phyloP scores from a whole-genome alignment of 805 yeast species.

The Wickerhamomyces bisporus region DNA sequence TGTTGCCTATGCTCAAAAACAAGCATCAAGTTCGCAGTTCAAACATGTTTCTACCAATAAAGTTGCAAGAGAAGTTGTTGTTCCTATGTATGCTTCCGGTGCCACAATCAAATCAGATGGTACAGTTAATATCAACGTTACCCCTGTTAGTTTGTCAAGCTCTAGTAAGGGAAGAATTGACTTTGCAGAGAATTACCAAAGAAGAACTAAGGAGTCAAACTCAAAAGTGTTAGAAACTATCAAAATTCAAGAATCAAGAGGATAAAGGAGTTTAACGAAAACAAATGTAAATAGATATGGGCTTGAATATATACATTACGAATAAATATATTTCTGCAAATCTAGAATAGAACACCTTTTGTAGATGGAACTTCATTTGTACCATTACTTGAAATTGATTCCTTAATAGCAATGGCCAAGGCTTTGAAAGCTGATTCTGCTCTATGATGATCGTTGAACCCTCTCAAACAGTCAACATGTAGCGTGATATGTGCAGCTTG shows the following conservation, averaged over 20 bases:
- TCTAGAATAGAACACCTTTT: conserved; percentile 80
- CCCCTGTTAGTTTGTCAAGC: not conserved
- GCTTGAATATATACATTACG: not conserved
- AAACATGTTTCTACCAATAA: conserved; percentile 33
- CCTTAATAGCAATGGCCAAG: conserved; percentile 84
- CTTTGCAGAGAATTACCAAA: not conserved
- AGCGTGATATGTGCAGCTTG: conserved; percentile 85
- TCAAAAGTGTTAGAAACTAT: not conserved
- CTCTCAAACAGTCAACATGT: conserved; percentile 92
- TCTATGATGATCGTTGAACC: conserved; percentile 93
- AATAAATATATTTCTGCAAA: not conserved
- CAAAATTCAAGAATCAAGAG: not conserved
- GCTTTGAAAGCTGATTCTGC: conserved; percentile 97
- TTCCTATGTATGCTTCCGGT: conserved; percentile 36
- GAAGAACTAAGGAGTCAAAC: not conserved
- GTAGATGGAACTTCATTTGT: conserved; percentile 92
- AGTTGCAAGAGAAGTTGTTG: conserved; percentile 36
- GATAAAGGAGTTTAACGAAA: no score
- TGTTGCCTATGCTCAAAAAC: conserved; percentile 30
- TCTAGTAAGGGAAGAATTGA: not conserved
- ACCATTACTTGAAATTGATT: conserved; percentile 79
- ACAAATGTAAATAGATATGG: not conserved
- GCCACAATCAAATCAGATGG: conserved; percentile 37
- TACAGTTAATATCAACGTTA: conserved; percentile 16
- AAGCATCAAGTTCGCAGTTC: conserved; percentile 27